Conservation (phyloP, 2,329 filamentous ascomycete species). For the Ascochyta fabae region DNA sequence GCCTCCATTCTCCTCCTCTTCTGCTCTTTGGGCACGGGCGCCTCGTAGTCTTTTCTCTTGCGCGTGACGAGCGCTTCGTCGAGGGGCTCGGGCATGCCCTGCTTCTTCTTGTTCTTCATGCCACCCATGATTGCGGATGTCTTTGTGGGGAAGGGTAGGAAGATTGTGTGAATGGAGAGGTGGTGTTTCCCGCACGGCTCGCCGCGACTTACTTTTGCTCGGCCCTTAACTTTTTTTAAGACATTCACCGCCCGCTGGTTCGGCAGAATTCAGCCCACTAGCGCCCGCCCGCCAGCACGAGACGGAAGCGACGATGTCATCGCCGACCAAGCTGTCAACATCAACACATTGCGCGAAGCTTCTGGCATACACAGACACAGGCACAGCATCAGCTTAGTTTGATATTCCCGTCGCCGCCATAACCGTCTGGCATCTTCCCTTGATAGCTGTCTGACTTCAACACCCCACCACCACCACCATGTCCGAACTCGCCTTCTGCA, state of each 20-base stretch:
- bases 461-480: constrained; percentile 28
- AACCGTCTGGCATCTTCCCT: not conserved
- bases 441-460: not conserved
- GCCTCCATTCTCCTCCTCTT: constrained; percentile 66
- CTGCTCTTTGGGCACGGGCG: constrained; percentile 45
- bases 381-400: not conserved
- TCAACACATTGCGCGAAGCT: not conserved
- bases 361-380: not conserved
- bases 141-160: not conserved
- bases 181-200: constrained; percentile 14
- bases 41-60: constrained; percentile 83
- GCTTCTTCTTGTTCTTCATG: constrained; percentile 93
- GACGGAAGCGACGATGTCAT: constrained; percentile 40
- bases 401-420: not conserved
- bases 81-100: constrained; percentile 82
- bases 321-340: constrained; percentile 18
- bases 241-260: no score
- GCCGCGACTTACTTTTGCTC: constrained; percentile 24
- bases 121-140: constrained; percentile 70
- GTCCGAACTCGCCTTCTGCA: constrained; percentile 81
- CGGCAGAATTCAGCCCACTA: constrained; percentile 20
- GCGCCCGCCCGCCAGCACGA: constrained; percentile 23
- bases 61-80: constrained; percentile 77
- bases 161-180: constrained; percentile 1
- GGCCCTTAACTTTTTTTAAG: not conserved